Conservation (phyloP, 768 basidiomycete species). For the Rhizopogon roseolus region DNA sequence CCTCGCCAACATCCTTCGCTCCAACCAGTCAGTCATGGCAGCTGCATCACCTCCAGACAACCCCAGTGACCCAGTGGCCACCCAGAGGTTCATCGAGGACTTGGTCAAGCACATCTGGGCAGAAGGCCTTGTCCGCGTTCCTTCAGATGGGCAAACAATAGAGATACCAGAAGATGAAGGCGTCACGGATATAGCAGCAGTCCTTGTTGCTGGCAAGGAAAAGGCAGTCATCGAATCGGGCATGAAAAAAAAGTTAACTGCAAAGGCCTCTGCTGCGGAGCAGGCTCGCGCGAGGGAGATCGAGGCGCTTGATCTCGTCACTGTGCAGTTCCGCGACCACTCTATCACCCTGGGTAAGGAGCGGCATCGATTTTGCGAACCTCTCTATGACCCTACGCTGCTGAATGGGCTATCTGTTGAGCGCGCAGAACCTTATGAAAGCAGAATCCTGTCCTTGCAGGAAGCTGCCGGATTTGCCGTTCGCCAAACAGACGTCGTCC, state of each 20-base stretch:
- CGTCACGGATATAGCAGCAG: slow-evolving; percentile 84
- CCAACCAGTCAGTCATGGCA: slow-evolving; percentile 60
- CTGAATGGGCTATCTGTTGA: slow-evolving; percentile 33
- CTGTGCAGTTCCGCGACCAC: slow-evolving; percentile 65
- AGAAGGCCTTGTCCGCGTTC: slow-evolving; percentile 66
- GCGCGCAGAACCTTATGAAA: slow-evolving; percentile 18
- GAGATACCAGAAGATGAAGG: slow-evolving; percentile 71
- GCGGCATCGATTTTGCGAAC: slow-evolving; percentile 88
- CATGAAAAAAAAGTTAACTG: slow-evolving; percentile 71
- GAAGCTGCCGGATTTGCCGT: slow-evolving; percentile 66
- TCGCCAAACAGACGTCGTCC: slow-evolving; percentile 53
- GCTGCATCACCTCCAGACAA: slow-evolving; percentile 51
- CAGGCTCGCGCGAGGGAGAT: slow-evolving; percentile 79
- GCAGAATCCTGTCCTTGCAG: slow-evolving; percentile 45
- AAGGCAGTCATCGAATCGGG: slow-evolving; percentile 83
- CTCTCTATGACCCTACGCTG: slow-evolving; percentile 72
- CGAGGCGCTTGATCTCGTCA: slow-evolving; percentile 78
- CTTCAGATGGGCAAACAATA: slow-evolving; percentile 69
- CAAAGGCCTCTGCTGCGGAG: slow-evolving; percentile 72
- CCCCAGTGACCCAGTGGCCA: slow-evolving; percentile 39
- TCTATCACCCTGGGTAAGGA: slow-evolving; percentile 80
- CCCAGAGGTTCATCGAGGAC: slow-evolving; percentile 51
- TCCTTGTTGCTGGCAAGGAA: slow-evolving; percentile 88
- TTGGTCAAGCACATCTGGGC: slow-evolving; percentile 61
- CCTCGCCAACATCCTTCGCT: slow-evolving; percentile 66